Conservation (phyloP, 148 eudicot genomes). For the Rhododendron simsii region DNA sequence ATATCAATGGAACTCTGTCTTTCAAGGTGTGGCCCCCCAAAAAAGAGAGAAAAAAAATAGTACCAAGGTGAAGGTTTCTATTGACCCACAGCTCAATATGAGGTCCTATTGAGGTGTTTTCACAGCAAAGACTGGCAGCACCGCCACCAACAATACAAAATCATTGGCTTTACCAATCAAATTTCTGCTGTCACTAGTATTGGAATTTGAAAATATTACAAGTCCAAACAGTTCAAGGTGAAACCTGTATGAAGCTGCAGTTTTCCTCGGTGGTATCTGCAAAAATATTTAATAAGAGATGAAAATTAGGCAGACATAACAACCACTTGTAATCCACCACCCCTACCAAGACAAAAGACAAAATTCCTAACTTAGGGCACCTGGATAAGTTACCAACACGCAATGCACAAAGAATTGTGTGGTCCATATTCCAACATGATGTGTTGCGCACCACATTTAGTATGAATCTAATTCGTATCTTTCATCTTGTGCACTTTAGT, state of each 20-base stretch:
- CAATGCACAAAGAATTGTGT: not conserved
- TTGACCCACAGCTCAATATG: not conserved
- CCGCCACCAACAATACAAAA: not conserved
- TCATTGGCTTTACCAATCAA: not conserved
- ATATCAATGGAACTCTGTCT: not conserved
- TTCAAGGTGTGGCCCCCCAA: not conserved
- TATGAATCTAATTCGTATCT: not conserved
- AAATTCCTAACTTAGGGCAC: not conserved
- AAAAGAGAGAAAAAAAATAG: not conserved
- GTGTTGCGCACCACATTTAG: not conserved
- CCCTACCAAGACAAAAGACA: not conserved
- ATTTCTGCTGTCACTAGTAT: not conserved
- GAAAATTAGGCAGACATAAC: constrained; percentile 5
- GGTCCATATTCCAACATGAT: not conserved
- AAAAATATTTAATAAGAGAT: constrained; percentile 13
- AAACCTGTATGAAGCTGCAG: constrained; percentile 93
- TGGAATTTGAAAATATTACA: not conserved
- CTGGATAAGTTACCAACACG: not conserved
- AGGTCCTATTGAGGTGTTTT: not conserved
- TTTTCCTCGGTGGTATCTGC: constrained; percentile 98
- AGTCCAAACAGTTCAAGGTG: not conserved
- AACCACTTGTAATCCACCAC: not conserved
- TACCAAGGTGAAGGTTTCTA: not conserved
- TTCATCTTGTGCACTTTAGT: not conserved
- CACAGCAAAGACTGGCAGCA: not conserved